Evolutionary conservation across 768 basidiomycete genomes (phyloP).

Genomic region (Serendipita vermifera): DNA sequence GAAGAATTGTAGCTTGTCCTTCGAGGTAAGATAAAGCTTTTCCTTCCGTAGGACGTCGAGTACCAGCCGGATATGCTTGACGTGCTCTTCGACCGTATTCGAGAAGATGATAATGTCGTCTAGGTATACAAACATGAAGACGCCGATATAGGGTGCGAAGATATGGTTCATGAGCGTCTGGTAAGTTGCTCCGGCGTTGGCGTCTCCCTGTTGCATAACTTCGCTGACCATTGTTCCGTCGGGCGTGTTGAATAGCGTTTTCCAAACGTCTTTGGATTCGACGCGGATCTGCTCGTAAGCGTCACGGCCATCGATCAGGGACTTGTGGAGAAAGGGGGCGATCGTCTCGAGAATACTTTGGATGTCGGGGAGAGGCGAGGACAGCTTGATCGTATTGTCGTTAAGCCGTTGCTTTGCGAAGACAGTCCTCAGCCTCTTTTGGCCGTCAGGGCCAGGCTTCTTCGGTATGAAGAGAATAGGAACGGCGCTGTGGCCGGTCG

Average conservation of each 20-base stretch:
- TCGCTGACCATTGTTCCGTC: conserved; percentile 34
- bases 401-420: conserved; percentile 24
- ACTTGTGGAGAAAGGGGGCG: conserved; percentile 14
- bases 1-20: conserved; percentile 26
- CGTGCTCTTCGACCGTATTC: conserved; percentile 21
- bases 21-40: conserved; percentile 24
- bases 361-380: conserved; percentile 22
- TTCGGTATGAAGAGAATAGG: conserved; percentile 27
- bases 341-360: conserved; percentile 21
- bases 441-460: conserved; percentile 15
- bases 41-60: conserved; percentile 25
- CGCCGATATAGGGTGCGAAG: conserved; percentile 22
- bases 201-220: conserved; percentile 27
- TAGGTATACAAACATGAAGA: conserved; percentile 27
- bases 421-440: conserved; percentile 16
- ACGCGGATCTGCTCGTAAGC: conserved; percentile 25
- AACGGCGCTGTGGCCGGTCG: conserved; percentile 19
- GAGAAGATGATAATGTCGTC: conserved; percentile 28
- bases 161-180: conserved; percentile 34
- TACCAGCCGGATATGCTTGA: conserved; percentile 23
- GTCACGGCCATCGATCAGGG: conserved; percentile 22
- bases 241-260: conserved; percentile 26
- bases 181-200: conserved; percentile 29
- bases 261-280: conserved; percentile 15
- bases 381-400: conserved; percentile 22